Conservation (phyloP, 371 early-diverging fungal genomes). For the Dentiscutata heterogama region DNA sequence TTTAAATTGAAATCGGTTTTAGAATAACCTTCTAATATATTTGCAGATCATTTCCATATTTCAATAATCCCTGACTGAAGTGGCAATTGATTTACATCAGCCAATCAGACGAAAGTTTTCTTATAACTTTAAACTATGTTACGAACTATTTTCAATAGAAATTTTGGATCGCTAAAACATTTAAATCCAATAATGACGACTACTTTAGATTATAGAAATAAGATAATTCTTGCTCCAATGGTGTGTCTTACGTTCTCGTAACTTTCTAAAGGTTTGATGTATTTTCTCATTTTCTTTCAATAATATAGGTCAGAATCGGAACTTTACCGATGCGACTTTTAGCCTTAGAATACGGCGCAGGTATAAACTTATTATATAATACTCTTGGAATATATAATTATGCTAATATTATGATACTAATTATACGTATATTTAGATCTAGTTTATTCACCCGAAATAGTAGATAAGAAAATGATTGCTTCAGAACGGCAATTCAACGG, state of each 20-base stretch:
- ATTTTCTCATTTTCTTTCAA: neutral
- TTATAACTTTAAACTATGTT: too few species aligned
- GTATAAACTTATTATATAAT: slow-evolving; percentile 52
- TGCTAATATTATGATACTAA: neutral
- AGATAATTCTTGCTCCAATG: slow-evolving; percentile 51
- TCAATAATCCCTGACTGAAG: too few species aligned
- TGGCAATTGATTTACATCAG: too few species aligned
- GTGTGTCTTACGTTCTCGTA: slow-evolving; percentile 25
- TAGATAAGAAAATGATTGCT: slow-evolving; percentile 90
- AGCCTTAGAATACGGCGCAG: slow-evolving; percentile 90
- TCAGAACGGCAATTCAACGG: slow-evolving; percentile 80
- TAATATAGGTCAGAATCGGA: slow-evolving; percentile 79
- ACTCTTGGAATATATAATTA: neutral
- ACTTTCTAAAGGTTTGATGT: neutral
- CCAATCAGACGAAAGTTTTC: too few species aligned
- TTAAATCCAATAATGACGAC: neutral
- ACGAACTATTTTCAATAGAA: too few species aligned
- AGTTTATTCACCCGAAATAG: slow-evolving; percentile 92
- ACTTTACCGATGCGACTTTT: slow-evolving; percentile 89
- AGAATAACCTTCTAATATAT: too few species aligned
- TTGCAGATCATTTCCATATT: too few species aligned
- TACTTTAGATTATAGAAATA: slow-evolving; percentile 42
- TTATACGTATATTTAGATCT: slow-evolving; percentile 70
- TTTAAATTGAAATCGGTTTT: too few species aligned
- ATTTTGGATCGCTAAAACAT: too few species aligned